Base-by-base conservation (phyloP, 1,284 basidiomycete genomes). In the Pseudozyma hubeiensis region DNA sequence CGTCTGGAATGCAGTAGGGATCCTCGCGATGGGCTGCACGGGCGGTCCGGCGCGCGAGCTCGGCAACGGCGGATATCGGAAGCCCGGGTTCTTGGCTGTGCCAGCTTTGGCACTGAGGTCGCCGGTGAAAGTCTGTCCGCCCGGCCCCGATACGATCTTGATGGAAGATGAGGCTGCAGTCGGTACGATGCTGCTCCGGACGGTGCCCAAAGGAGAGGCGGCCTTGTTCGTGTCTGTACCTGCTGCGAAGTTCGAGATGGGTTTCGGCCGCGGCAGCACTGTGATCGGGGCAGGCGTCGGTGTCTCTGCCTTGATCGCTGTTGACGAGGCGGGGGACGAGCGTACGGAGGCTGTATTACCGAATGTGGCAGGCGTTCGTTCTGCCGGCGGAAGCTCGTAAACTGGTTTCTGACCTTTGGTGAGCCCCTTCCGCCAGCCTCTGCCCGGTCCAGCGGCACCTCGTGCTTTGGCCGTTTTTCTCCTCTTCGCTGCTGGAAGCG, bases 391-490 rank as follows among this genome's bases (percentile, higher is more conserved):
- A 7, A 75, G 65, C 49, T 77, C 71, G 57, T 83, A 83, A 0
- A 81, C 76, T 3, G 81, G 80, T 46, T 83, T 83, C 53, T 81
- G 78, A 9, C 80, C 81, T 43, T 81, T 82, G 11, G 77, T 80
- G n/a, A 83, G 57, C 7, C 81, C 81, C 43, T 81, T 82, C 24
- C 81, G 73, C 81, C 81, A 83, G 1, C 80, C 80, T 41, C 80
- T 57, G 7, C 81, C 81, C 2, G 81, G 81, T 13, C 81, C 81
- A n/a, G 79, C 71, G 0, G 81, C 81, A 24, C 81, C 81, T 35
- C 80, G 54, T 2, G 81, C 79, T 49, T 83, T 82, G 50, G 76
- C 76, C 3, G 75, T 75, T 63, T 81, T 80, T 13, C 81, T 53
- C 29, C 81, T 62, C 65, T 83, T 83, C 4, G 81, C 81, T 13